These are phyloP conservation scores for Fusarium pilosicola DNA, from an alignment of 2,329 filamentous ascomycete genomes.

Conservation along the genomic window DNA sequence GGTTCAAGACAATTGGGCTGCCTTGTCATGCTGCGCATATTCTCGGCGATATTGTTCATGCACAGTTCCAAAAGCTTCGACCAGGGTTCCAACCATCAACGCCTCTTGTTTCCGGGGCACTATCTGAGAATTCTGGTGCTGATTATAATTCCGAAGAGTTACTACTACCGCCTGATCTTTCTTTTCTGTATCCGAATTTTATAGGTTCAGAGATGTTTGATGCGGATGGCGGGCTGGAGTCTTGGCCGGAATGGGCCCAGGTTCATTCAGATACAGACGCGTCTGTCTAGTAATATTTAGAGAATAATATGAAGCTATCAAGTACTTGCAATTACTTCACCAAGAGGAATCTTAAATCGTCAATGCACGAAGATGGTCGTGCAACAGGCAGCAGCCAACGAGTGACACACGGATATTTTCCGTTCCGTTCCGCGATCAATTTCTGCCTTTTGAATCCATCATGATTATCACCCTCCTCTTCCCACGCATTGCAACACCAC, in stretches of 20 bases:
- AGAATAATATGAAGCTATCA: not conserved
- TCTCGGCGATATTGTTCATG: constrained; percentile 38
- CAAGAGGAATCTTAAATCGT: not conserved
- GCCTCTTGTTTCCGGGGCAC: not conserved
- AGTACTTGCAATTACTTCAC: not conserved
- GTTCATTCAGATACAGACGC: constrained; percentile 1
- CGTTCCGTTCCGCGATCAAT: not conserved
- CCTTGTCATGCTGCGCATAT: constrained; percentile 42
- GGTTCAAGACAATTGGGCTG: constrained; percentile 40
- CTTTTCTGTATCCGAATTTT: constrained; percentile 14
- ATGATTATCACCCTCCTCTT: not conserved
- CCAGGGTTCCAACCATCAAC: constrained; percentile 10
- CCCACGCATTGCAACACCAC: too few relatives aligned
- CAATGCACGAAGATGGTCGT: too few relatives aligned
- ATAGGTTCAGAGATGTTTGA: constrained; percentile 17
- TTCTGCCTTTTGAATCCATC: not conserved
- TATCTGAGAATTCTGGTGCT: not conserved
- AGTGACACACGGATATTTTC: not conserved
- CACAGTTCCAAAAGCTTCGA: constrained; percentile 37
- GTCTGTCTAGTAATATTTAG: not conserved
- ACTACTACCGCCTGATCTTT: constrained; percentile 7
- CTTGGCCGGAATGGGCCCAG: constrained; percentile 16
- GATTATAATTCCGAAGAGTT: not conserved
- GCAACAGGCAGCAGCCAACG: not conserved
- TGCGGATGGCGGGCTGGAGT: constrained; percentile 2